Evolutionary conservation across 1,284 basidiomycete species (phyloP).

Genomic region (Volvariella volvacea): DNA sequence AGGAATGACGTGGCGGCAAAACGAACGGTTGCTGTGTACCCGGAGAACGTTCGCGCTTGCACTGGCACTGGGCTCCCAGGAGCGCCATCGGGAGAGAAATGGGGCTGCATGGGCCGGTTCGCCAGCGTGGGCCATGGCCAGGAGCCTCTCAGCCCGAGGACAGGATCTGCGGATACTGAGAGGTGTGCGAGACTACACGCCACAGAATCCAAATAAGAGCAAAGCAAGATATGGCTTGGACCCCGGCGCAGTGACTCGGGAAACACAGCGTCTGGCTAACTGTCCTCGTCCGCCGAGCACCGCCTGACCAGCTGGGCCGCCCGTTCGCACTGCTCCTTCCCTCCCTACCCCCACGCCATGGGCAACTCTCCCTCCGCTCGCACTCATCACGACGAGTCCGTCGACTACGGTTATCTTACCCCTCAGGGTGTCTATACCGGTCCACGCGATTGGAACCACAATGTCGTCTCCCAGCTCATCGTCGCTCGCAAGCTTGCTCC

Average conservation of each 20-base stretch:
- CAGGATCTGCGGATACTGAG: too few species aligned
- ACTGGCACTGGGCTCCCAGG: too few species aligned
- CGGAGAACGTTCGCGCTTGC: too few species aligned
- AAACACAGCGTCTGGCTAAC: background rate
- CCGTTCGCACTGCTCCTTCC: background rate
- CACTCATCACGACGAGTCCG: slow-evolving; percentile 66
- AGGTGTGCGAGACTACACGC: background rate
- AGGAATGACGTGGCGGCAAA: slow-evolving; percentile 30
- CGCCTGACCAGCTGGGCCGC: background rate
- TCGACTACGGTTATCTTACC: slow-evolving; percentile 77
- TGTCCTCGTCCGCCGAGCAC: background rate
- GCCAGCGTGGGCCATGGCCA: too few species aligned
- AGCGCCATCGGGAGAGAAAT: too few species aligned
- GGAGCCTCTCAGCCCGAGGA: too few species aligned
- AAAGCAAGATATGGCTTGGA: background rate
- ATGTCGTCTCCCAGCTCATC: slow-evolving; percentile 82
- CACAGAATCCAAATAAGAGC: background rate
- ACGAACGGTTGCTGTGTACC: slow-evolving; percentile 1
- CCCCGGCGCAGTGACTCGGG: background rate
- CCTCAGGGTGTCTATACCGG: slow-evolving; percentile 92
- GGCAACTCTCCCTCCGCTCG: slow-evolving; percentile 74
- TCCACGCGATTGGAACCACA: slow-evolving; percentile 84
- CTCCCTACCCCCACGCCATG: slow-evolving; percentile 35
- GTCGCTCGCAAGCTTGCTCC: slow-evolving; percentile 85
- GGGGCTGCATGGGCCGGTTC: too few species aligned